Percentiles rank a stretch among this genome's conserved stretches.
phyloP scores from a whole-genome alignment of 495 filamentous ascomycete genomes.

The Penicillium ucsense region DNA sequence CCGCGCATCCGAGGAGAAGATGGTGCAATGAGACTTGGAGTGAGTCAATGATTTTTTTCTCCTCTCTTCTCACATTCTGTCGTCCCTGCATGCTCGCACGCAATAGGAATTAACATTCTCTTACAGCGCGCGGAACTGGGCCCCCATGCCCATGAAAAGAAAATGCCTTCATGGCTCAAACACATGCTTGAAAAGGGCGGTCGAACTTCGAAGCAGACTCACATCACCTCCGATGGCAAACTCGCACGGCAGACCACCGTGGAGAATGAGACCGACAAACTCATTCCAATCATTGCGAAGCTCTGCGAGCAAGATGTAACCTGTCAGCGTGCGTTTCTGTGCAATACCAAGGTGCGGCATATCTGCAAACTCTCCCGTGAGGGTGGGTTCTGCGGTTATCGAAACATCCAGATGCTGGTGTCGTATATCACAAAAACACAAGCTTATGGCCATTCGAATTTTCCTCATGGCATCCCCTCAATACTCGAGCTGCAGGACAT shows the following conservation, averaged over 20 bases:
- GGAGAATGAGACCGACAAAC: constrained; percentile 54
- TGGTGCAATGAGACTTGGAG: constrained; percentile 31
- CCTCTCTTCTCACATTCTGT: constrained; percentile 2
- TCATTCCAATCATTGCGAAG: constrained; percentile 65
- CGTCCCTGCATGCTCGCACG: constrained; percentile 14
- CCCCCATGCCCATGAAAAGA: constrained; percentile 73
- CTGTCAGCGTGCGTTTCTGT: constrained; percentile 66
- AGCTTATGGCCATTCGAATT: constrained; percentile 46
- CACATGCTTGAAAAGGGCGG: constrained; percentile 57
- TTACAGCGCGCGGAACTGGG: constrained; percentile 55
- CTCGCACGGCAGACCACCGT: constrained; percentile 33
- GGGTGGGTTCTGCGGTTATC: constrained; percentile 94
- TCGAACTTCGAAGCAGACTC: constrained; percentile 45
- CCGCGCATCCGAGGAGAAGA: constrained; percentile 3
- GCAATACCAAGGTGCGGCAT: constrained; percentile 66
- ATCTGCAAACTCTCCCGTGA: constrained; percentile 72
- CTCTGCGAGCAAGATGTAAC: constrained; percentile 58
- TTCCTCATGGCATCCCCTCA: constrained; percentile 56
- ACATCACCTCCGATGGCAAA: constrained; percentile 41
- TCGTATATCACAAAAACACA: constrained; percentile 61
- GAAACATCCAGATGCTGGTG: constrained; percentile 90
- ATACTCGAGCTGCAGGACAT: constrained; percentile 79
- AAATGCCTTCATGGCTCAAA: constrained; percentile 77
- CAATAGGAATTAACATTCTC: no score
- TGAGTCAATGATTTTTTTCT: constrained; percentile 11